Conservation (phyloP, 2,329 filamentous ascomycete species). For the Fusarium sp. region DNA sequence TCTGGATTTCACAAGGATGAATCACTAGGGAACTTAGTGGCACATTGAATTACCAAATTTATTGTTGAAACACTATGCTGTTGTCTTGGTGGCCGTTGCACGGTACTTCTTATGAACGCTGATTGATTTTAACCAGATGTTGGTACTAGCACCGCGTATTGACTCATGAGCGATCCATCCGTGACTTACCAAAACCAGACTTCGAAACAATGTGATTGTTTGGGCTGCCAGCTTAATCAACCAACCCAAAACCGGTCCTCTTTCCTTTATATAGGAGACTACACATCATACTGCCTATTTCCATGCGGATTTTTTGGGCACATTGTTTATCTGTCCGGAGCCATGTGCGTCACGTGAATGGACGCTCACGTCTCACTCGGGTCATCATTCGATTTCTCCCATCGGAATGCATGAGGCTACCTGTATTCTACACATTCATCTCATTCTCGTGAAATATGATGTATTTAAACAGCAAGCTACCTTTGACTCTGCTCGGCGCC, state of each 20-base stretch:
- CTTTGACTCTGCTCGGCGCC: conserved; percentile 30
- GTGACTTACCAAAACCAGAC: not conserved
- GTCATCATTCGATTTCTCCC: not conserved
- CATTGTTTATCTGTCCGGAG: not conserved
- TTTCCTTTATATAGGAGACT: not conserved
- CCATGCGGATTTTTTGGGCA: not conserved
- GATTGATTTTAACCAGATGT: not conserved
- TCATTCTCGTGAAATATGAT: conserved; percentile 14
- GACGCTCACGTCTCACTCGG: not conserved
- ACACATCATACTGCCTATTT: not conserved
- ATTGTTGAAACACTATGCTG: not conserved
- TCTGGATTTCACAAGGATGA: not conserved
- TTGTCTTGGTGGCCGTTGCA: not conserved
- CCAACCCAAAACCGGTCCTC: not conserved
- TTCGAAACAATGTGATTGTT: not conserved
- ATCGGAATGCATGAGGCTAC: not conserved
- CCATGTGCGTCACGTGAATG: conserved; percentile 10
- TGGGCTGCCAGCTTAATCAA: not conserved
- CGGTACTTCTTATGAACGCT: too few species aligned
- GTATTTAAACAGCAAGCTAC: conserved; percentile 17
- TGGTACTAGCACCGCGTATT: not conserved
- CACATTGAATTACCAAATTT: conserved; percentile 24
- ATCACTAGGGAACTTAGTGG: not conserved
- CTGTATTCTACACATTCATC: not conserved
- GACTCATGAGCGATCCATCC: not conserved